Conservation (phyloP, 345 rosid genomes). For the Corymbia maculata region DNA sequence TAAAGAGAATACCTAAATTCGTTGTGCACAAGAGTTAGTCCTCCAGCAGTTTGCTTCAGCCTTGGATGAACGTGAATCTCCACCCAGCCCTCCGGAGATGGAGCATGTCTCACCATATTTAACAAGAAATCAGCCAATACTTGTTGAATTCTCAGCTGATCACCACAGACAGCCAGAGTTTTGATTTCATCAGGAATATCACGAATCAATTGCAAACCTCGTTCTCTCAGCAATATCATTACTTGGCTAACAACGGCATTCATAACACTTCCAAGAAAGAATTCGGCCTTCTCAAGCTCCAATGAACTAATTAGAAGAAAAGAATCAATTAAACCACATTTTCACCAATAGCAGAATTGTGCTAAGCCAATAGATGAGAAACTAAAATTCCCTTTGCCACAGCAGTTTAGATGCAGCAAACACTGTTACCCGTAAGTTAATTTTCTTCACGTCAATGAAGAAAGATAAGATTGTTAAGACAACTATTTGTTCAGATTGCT, state of each 20-base stretch:
- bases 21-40: constrained; percentile 29
- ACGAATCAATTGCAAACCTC: constrained; percentile 78
- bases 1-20: constrained; percentile 62
- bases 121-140: constrained; percentile 81
- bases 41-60: constrained; percentile 46
- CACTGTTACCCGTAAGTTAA: neutral
- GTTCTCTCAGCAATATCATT: constrained; percentile 64
- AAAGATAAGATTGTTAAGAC: neutral
- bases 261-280: constrained; percentile 74
- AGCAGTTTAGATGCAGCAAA: neutral
- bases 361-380: neutral
- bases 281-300: constrained; percentile 73
- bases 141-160: constrained; percentile 88
- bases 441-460: neutral
- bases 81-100: constrained; percentile 76
- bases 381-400: neutral
- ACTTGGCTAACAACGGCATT: constrained; percentile 97
- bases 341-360: neutral
- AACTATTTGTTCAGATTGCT: neutral
- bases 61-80: constrained; percentile 74
- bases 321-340: neutral
- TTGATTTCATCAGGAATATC: constrained; percentile 95
- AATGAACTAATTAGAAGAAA: constrained; percentile 38
- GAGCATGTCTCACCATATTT: constrained; percentile 75
- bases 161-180: constrained; percentile 72